These are phyloP conservation scores for Oryza australiensis DNA, from an alignment of 176 grass and related monocot species.

Conservation along the genomic window DNA sequence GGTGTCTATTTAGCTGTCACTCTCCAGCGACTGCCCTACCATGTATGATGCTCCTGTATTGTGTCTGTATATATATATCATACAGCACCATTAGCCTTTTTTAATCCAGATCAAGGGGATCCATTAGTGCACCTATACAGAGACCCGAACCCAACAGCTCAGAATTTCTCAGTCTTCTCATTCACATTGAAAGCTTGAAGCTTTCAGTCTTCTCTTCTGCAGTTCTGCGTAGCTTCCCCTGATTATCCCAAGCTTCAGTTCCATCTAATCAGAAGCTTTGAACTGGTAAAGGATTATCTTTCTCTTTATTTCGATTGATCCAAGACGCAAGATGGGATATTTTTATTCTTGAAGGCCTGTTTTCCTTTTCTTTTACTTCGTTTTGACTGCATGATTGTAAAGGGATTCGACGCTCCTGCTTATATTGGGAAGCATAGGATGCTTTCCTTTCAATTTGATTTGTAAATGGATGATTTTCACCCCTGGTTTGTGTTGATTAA, in stretches of 20 bases:
- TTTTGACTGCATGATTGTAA: neutral
- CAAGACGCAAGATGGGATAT: neutral
- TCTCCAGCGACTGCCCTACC: slow-evolving; percentile 30
- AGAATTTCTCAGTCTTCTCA: neutral
- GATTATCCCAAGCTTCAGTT: slow-evolving; percentile 12
- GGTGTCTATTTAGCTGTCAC: slow-evolving; percentile 47
- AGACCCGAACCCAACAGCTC: slow-evolving; percentile 9
- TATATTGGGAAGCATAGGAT: neutral
- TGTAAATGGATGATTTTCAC: neutral
- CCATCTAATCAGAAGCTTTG: neutral
- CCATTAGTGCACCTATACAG: neutral
- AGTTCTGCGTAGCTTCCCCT: neutral
- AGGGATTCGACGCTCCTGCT: neutral
- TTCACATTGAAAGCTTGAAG: neutral
- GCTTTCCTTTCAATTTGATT: neutral
- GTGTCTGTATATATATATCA: slow-evolving; percentile 30
- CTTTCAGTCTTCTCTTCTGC: slow-evolving; percentile 6
- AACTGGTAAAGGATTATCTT: slow-evolving; percentile 32
- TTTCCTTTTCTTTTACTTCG: neutral
- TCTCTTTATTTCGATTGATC: slow-evolving; percentile 13
- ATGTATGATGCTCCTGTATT: slow-evolving; percentile 23
- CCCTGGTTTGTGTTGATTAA: neutral
- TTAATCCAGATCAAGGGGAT: slow-evolving; percentile 31
- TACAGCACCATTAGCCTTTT: slow-evolving; percentile 27
- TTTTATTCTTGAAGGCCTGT: neutral